phyloP scores from a whole-genome alignment of 2,329 filamentous ascomycete genomes.

The Fusarium globosum region DNA sequence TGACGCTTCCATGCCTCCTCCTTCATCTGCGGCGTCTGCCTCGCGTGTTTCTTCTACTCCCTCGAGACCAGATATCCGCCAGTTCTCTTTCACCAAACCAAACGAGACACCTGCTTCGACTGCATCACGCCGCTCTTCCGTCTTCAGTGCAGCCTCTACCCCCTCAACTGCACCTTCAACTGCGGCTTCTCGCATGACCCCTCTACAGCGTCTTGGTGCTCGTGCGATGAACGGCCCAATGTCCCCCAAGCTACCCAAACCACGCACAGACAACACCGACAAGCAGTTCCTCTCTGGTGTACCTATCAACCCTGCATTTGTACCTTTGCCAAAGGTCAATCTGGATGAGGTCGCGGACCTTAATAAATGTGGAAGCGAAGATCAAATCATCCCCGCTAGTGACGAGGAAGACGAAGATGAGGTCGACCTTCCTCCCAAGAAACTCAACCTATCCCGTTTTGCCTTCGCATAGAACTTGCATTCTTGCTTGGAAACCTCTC shows the following conservation, averaged over 20 bases:
- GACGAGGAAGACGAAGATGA: constrained; percentile 59
- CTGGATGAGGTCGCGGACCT: constrained; percentile 64
- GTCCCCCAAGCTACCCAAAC: constrained; percentile 47
- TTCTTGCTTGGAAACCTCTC: background rate
- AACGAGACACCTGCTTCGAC: constrained; percentile 51
- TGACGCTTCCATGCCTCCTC: constrained; percentile 46
- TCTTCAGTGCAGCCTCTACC: constrained; percentile 52
- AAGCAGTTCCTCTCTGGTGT: constrained; percentile 49
- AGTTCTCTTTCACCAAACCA: constrained; percentile 50
- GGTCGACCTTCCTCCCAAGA: constrained; percentile 46
- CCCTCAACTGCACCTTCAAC: constrained; percentile 58
- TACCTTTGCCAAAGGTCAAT: constrained; percentile 66
- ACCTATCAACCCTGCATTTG: constrained; percentile 64
- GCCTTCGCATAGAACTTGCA: constrained; percentile 48
- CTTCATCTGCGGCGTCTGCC: constrained; percentile 35
- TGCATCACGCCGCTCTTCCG: constrained; percentile 49
- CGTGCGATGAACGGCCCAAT: constrained; percentile 51
- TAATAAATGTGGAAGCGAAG: constrained; percentile 65
- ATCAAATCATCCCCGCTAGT: constrained; percentile 65
- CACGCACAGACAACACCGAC: constrained; percentile 37
- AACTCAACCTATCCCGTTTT: constrained; percentile 63
- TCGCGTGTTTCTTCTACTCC: constrained; percentile 46
- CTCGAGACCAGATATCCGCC: constrained; percentile 46
- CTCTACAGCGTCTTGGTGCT: constrained; percentile 64
- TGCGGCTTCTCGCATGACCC: constrained; percentile 59